Evolutionary conservation across 164 flowering plant genomes (phyloP), one percentile per base, ranked within the genome.

Genomic region (Annona cherimola): DNA sequence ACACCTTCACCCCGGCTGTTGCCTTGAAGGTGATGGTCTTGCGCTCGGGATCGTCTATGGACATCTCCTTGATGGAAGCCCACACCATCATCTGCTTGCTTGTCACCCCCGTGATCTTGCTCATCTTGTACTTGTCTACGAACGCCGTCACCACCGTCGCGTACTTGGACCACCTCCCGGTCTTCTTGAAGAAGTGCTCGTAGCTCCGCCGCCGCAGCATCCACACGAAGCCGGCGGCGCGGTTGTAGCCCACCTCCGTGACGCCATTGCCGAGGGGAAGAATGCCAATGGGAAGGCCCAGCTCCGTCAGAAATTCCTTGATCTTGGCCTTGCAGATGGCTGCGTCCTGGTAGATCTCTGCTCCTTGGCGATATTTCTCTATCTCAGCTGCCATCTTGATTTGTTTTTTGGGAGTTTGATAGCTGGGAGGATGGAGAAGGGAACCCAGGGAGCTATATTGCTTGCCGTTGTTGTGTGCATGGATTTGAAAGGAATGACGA

Each of bases 171-270:
- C 39, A 50, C 50, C 61, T 45, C 5, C 50, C 71, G 6, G 77
- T 63, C 63, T 79, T 72, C 26, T 71, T 73, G 61, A 80, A 76
- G 69, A 35, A 70, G 68, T 71, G 72, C 3, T 70, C 20, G n/a
- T 50, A 71, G 70, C 79, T 81, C 79, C 89, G 84, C 82, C 89
- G 86, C 71, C 89, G 96, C 73, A 80, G 88, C 18, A 90, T 77
- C 98, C 98, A 91, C 4, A 93, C 92, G 59, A 86, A 88, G 0
- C 98, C 95, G 1, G 89, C 82, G 66, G 83, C 86, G 62, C 74
- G 69, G 8, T 77, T 77, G 68, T 76, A 70, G 42, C 98, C 98
- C 35, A 81, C 79, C 65, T 93, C 97, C 14, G 67, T 71, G 1
- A 88, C 75, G 80, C 88, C 88, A 3, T 16, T 6, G 39, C 81